Evolutionary conservation across 106 monocot genomes (phyloP), one percentile per base, ranked within the genome.

Genomic region (Phalaenopsis equestris): DNA sequence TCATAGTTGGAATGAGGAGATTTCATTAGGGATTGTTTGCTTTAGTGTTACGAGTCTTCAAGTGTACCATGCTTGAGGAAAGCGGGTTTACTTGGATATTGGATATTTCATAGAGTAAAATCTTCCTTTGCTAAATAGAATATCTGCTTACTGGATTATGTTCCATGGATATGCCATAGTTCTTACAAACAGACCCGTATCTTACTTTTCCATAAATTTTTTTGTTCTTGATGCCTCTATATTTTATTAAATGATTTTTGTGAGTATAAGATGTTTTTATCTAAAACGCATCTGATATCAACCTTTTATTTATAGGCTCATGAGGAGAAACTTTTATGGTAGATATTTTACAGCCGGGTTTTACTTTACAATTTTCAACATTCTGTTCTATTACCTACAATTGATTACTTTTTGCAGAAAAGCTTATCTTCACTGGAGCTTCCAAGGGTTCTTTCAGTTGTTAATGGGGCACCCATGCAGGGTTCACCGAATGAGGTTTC

Each of bases 361-460:
- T 42, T 74, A 18, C 18, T 15, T 74, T 3, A 74, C 41, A 74
- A 74, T 76, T 10, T 74, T 8, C 19, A 19, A 10, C 5, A 43
- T 74, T 47, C 0, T 24, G 17, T 10, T 76, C 24, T 24, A 49
- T 30, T 76, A 47, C 17, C 79, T 77, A n/a, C 47, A 68, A 56
- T 86, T 77, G 4, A 61, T 77, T 58, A 47, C 49, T 41, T 80
- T 58, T 86, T 86, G 70, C 88, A 99, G 99, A 99, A 57, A 95
- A 93, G 84, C 57, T 82, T 99, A 65, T 95, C 99, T 84, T 95
- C 95, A 58, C 76, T 99, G 80, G 91, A 93, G 84, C 72, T 99
- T 21, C 93, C 91, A 4, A 78, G 93, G 78, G 86, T 86, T 68
- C 82, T 90, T 79, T 80, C 94, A 61, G 80, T 91, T 80, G 90